Percentiles rank a stretch among this genome's conserved stretches.
These are phyloP conservation scores for Fusarium papillatum DNA, from an alignment of 2,329 filamentous ascomycete genomes.

Conservation along the genomic window DNA sequence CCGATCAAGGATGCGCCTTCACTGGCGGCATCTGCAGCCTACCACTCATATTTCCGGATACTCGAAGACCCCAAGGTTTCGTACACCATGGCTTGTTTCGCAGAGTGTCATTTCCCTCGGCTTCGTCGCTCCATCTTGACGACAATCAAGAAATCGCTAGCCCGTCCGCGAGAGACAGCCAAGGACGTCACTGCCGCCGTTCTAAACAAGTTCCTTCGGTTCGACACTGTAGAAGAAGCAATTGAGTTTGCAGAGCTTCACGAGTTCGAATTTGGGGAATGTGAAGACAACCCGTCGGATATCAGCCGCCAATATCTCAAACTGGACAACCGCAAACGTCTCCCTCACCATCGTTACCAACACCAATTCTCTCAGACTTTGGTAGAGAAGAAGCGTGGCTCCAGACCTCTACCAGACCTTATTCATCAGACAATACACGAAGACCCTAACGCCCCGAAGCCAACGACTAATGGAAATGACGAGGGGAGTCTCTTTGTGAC, in stretches of 20 bases:
- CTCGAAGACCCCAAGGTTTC: conserved; percentile 69
- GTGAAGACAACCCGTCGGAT: conserved; percentile 51
- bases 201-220: conserved; percentile 71
- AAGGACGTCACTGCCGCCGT: conserved; percentile 71
- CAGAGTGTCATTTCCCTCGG: conserved; percentile 75
- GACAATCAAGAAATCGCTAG: conserved; percentile 67
- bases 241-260: conserved; percentile 74
- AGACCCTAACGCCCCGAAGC: conserved; percentile 38
- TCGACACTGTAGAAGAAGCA: conserved; percentile 77
- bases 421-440: conserved; percentile 69
- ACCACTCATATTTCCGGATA: conserved; percentile 71
- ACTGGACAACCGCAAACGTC: conserved; percentile 56
- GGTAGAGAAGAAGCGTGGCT: conserved; percentile 72
- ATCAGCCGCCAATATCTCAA: conserved; percentile 56
- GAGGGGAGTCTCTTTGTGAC: conserved; percentile 49
- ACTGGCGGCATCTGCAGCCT: conserved; percentile 63
- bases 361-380: conserved; percentile 69
- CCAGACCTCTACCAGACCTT: conserved; percentile 64
- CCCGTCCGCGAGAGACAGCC: conserved; percentile 68
- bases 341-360: conserved; percentile 64
- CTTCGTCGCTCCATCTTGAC: conserved; percentile 71
- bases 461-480: conserved; percentile 22
- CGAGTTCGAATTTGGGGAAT: conserved; percentile 63
- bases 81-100: conserved; percentile 79
- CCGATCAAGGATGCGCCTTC: conserved; percentile 66